Percentiles rank a stretch among this genome's conserved stretches.
Evolutionary conservation across 179 eudicot species (phyloP).

Genomic region (Silene noctiflora): DNA sequence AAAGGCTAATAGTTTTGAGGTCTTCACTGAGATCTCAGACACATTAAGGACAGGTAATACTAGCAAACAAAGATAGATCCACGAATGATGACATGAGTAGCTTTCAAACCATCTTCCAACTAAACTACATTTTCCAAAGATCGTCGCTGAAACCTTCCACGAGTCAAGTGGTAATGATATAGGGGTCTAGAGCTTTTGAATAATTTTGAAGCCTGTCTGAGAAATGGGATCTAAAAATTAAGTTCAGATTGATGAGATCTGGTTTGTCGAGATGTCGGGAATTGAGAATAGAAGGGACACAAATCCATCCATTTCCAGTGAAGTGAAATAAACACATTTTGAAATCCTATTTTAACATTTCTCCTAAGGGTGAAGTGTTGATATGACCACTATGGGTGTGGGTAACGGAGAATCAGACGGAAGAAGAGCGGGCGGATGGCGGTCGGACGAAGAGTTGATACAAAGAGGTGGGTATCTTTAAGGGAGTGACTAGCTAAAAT

Average conservation of each 20-base stretch:
- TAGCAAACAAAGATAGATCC: not conserved
- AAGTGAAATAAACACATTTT: not conserved
- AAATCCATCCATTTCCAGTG: not conserved
- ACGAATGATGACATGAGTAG: not conserved
- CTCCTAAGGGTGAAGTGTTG: too few relatives aligned
- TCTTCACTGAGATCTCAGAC: not conserved
- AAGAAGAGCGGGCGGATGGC: too few relatives aligned
- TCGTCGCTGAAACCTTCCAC: not conserved
- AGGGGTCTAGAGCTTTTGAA: too few relatives aligned
- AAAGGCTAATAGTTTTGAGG: not conserved
- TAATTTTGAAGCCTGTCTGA: not conserved
- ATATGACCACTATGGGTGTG: too few relatives aligned
- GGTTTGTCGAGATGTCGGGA: not conserved
- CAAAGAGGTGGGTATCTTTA: too few relatives aligned
- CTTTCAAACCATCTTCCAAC: constrained; percentile 2
- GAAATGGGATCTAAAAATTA: not conserved
- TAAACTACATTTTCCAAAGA: not conserved
- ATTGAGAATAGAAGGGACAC: not conserved
- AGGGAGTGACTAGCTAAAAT: too few relatives aligned
- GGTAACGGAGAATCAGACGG: too few relatives aligned
- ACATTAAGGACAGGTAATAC: not conserved
- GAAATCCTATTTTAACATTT: not conserved
- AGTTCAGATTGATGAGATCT: not conserved
- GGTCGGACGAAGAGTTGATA: too few relatives aligned
- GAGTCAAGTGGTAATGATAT: constrained; percentile 2